These are phyloP conservation scores for Microcos paniculata DNA, from an alignment of 345 rosid species.

Conservation along the genomic window DNA sequence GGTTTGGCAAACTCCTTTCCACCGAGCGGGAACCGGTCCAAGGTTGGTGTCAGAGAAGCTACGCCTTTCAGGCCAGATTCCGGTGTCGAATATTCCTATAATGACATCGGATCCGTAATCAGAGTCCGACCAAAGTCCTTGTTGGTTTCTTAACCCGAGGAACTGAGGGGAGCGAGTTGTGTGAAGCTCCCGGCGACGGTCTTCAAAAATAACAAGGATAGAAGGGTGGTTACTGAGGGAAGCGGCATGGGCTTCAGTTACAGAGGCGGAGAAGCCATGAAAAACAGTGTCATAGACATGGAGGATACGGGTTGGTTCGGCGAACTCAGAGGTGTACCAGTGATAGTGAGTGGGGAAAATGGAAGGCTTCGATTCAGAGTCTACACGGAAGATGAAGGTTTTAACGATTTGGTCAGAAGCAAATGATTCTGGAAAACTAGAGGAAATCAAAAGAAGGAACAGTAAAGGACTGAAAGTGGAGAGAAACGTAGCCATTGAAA, in stretches of 20 bases:
- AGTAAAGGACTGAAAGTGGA: conserved; percentile 19
- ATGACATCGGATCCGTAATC: conserved; percentile 91
- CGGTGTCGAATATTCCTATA: conserved; percentile 77
- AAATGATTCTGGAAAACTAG: background rate
- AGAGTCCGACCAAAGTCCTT: conserved; percentile 82
- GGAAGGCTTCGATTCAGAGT: conserved; percentile 67
- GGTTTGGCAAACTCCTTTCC: conserved; percentile 74
- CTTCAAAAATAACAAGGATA: conserved; percentile 66
- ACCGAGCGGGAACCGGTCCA: conserved; percentile 64
- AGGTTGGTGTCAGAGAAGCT: conserved; percentile 80
- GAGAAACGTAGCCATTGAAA: conserved; percentile 24
- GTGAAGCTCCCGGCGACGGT: conserved; percentile 70
- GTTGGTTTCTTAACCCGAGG: conserved; percentile 72
- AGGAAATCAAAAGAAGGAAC: conserved; percentile 20
- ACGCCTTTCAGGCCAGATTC: conserved; percentile 80
- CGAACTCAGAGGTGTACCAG: conserved; percentile 82
- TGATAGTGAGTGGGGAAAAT: conserved; percentile 78
- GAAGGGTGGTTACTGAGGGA: conserved; percentile 56
- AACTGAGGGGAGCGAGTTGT: conserved; percentile 93
- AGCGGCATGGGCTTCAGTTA: conserved; percentile 44
- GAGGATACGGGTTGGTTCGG: conserved; percentile 56
- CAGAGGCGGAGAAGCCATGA: conserved; percentile 83
- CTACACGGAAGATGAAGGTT: conserved; percentile 78
- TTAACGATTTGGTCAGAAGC: conserved; percentile 31
- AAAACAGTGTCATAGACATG: conserved; percentile 88